Conservation (phyloP, 139 green algal genomes). For the Closterium sp. region DNA sequence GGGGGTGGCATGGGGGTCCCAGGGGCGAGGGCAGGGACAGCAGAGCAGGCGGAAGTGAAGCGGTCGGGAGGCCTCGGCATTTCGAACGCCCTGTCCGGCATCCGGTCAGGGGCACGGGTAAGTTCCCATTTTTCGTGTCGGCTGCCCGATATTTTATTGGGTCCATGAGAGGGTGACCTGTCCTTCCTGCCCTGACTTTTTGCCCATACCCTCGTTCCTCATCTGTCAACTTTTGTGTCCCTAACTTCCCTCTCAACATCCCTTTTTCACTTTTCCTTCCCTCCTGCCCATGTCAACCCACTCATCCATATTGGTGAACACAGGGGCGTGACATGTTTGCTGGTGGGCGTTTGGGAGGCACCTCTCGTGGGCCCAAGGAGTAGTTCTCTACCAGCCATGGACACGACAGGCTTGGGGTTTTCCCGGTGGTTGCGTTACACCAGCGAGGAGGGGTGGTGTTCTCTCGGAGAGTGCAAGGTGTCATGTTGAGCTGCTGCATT, state of each 20-base stretch:
- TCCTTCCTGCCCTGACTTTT: no score
- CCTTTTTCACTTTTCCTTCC: not conserved
- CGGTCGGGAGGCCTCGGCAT: not conserved
- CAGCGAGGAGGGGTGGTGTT: no score
- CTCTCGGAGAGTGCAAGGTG: no score
- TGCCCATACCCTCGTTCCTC: no score
- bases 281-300: not conserved
- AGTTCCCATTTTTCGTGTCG: not conserved
- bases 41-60: not conserved
- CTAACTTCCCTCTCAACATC: no score
- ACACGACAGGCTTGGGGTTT: not conserved
- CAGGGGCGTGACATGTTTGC: not conserved
- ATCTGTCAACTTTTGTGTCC: no score
- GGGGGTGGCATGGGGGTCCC: not conserved
- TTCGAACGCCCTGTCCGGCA: not conserved
- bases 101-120: not conserved
- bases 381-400: not conserved
- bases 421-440: not conserved
- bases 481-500: no score
- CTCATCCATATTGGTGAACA: not conserved
- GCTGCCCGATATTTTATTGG: no score
- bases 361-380: not conserved
- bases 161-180: no score
- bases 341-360: not conserved
- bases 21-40: not conserved